phyloP scores from a whole-genome alignment of 2,329 filamentous ascomycete genomes.

The Penicillium sumatraense region DNA sequence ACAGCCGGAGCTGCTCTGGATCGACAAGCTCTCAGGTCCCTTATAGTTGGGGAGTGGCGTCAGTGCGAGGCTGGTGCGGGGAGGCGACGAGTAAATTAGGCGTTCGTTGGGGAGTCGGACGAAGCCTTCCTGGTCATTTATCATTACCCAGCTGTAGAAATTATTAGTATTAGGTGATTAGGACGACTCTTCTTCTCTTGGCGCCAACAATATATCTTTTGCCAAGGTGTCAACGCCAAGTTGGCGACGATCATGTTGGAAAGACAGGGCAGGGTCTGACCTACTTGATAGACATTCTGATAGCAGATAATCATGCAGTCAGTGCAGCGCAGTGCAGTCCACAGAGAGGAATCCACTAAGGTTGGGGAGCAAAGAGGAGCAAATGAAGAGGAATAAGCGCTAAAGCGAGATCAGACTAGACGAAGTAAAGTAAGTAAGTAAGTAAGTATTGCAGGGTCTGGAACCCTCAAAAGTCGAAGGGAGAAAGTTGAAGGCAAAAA shows the following conservation, averaged over 20 bases:
- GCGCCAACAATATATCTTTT: not conserved
- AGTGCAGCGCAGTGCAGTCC: too few relatives aligned
- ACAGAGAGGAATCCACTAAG: too few relatives aligned
- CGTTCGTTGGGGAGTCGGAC: constrained; percentile 84
- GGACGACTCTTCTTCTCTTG: not conserved
- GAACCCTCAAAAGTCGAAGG: not conserved
- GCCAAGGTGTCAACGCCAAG: not conserved
- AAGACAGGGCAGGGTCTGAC: constrained; percentile 22
- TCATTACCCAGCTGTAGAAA: constrained; percentile 82
- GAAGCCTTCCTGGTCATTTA: constrained; percentile 72
- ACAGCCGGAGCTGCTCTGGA: constrained; percentile 74
- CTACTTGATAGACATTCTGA: constrained; percentile 49
- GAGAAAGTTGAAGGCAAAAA: constrained; percentile 4
- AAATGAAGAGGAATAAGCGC: not conserved
- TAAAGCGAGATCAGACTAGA: too few relatives aligned
- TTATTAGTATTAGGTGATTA: not conserved
- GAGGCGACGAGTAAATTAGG: constrained; percentile 77
- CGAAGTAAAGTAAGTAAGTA: not conserved
- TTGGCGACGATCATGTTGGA: too few relatives aligned
- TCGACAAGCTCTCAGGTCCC: constrained; percentile 65
- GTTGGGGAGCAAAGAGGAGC: too few relatives aligned
- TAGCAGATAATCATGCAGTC: constrained; percentile 4
- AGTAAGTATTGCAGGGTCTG: not conserved
- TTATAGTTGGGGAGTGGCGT: constrained; percentile 71
- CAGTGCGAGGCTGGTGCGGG: constrained; percentile 76